Evolutionary conservation across 176 grass and related monocot genomes (phyloP).

Genomic region (Cenchrus fungigraminus): DNA sequence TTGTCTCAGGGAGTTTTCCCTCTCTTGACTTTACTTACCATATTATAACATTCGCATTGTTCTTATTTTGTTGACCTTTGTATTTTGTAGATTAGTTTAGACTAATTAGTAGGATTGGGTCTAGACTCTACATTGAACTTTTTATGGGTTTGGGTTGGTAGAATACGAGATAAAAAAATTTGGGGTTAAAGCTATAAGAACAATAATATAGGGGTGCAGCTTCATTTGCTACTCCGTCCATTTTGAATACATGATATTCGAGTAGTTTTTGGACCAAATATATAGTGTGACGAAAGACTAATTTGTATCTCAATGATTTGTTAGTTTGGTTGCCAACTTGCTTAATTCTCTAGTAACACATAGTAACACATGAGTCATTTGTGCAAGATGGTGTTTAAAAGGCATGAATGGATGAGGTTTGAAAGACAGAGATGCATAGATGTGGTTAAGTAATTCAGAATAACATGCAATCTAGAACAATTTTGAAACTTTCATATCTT

Average conservation of each 20-base stretch:
- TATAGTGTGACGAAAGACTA: not conserved
- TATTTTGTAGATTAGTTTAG: not conserved
- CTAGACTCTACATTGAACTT: not conserved
- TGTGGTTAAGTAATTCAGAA: not conserved
- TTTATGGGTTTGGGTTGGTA: too few relatives aligned
- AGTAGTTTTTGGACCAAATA: not conserved
- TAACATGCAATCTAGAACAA: not conserved
- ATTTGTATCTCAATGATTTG: not conserved
- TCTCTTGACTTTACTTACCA: not conserved
- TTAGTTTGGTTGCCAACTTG: not conserved
- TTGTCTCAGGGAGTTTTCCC: not conserved
- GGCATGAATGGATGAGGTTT: not conserved
- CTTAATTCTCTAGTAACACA: not conserved
- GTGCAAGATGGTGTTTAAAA: not conserved
- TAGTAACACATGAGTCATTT: not conserved
- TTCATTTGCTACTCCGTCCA: not conserved
- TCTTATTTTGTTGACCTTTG: not conserved
- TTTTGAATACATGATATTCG: not conserved
- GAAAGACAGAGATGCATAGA: not conserved
- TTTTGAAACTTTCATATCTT: not conserved
- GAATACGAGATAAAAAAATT: too few relatives aligned
- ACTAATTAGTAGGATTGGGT: not conserved
- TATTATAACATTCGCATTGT: not conserved
- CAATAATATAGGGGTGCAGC: too few relatives aligned
- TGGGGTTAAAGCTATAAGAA: too few relatives aligned